Evolutionary conservation across 345 rosid genomes (phyloP).

Genomic region (Eucalyptus pauciflora): DNA sequence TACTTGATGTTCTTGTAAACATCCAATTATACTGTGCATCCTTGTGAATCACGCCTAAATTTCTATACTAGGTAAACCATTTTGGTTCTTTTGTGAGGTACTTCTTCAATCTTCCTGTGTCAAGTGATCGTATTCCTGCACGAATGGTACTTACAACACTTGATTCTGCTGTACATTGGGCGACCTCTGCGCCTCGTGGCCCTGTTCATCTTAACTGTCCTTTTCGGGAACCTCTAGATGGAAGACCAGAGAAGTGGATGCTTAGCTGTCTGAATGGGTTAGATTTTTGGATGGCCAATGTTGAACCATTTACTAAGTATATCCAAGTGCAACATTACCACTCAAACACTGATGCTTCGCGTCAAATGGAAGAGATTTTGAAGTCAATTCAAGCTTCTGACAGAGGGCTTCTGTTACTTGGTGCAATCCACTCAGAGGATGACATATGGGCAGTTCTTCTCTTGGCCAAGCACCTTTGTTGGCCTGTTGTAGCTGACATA

Average conservation of each 20-base stretch:
- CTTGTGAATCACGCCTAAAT: neutral
- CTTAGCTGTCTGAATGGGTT: constrained; percentile 68
- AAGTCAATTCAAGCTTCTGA: constrained; percentile 37
- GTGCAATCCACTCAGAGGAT: constrained; percentile 68
- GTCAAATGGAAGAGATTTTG: constrained; percentile 39
- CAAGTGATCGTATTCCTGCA: constrained; percentile 67
- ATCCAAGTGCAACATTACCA: constrained; percentile 31
- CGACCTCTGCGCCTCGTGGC: constrained; percentile 59
- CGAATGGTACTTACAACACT: constrained; percentile 81
- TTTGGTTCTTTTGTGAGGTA: constrained; percentile 86
- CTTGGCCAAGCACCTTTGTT: constrained; percentile 67
- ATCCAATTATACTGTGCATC: neutral
- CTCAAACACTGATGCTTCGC: constrained; percentile 4
- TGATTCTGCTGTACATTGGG: constrained; percentile 82
- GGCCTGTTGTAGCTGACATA: constrained; percentile 91
- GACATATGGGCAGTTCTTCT: constrained; percentile 88
- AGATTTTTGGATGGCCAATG: constrained; percentile 61
- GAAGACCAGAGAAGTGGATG: constrained; percentile 45
- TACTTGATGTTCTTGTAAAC: neutral
- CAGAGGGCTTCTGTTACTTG: constrained; percentile 61
- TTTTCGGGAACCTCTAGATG: constrained; percentile 84
- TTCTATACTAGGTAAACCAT: constrained; percentile 60
- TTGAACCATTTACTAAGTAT: constrained; percentile 77
- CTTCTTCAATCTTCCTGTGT: constrained; percentile 84
- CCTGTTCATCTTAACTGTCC: constrained; percentile 96